phyloP scores from a whole-genome alignment of 202 grass and related monocot species.

The Alloteropsis angusta region DNA sequence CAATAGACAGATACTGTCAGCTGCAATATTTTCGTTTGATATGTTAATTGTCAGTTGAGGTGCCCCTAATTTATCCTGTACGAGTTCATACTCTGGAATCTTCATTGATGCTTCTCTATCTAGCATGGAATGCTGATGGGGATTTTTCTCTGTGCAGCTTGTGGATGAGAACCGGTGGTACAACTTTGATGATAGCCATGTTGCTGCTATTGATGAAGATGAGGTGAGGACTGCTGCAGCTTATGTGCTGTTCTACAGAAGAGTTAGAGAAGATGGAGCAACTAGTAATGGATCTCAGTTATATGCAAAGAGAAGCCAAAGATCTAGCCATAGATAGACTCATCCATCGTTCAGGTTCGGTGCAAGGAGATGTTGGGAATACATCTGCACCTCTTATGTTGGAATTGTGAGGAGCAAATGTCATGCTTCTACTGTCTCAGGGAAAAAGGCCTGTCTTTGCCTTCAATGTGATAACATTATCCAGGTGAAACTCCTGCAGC shows the following conservation, averaged over 20 bases:
- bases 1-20: not conserved
- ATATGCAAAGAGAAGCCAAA: conserved; percentile 39
- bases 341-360: not conserved
- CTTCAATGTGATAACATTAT: not conserved
- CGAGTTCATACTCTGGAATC: not conserved
- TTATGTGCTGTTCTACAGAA: conserved; percentile 94
- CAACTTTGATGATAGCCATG: conserved; percentile 97
- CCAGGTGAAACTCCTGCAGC: not conserved
- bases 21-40: not conserved
- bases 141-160: conserved; percentile 44
- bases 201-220: conserved; percentile 72
- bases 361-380: not conserved
- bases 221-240: conserved; percentile 96
- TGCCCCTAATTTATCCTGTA: not conserved
- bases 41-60: conserved; percentile 1
- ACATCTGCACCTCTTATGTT: not conserved
- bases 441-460: not conserved
- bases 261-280: conserved; percentile 52
- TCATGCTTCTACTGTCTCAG: not conserved
- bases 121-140: conserved; percentile 11
- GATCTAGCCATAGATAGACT: conserved; percentile 49
- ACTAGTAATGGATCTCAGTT: conserved; percentile 47
- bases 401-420: not conserved
- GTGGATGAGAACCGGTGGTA: conserved; percentile 88
- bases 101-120: not conserved